Base-by-base conservation (phyloP, 108 stramenopile genomes). In the Pseudonitzschia multistriata region DNA sequence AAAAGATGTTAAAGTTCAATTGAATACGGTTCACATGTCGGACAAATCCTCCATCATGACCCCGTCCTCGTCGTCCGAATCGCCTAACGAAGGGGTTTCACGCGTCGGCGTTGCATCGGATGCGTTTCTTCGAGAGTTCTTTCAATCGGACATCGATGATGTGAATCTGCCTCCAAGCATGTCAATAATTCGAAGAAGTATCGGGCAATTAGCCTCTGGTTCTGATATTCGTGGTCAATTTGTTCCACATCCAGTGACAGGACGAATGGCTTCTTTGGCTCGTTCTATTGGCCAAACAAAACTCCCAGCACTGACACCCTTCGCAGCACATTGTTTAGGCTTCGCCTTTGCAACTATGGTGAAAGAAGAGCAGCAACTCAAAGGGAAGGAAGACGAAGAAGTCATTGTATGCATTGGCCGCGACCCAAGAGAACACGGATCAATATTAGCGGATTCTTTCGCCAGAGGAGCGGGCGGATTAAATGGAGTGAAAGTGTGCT, bases 291-390 rank as follows among this genome's bases (percentile, higher is more conserved):
- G 50, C 5, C 15, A 47, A n/a, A 37, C 55, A 3, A 47, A 66
- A 67, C 4, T 55, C 37, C 48, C 67, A 7, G 69, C 80, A n/a
- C 66, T 93, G 42, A 90, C 91, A 35, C 91, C 91, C 17, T 82
- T 93, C 59, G 88, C 88, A 0, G 82, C 85, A 7, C 75, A 87
- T 71, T 93, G 88, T 67, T 74, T 88, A 49, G 91, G 91, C 36
- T 79, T 62, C 56, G 83, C 83, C 29, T 83, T 84, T 76, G 86
- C 79, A 6, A 50, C 62, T 15, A 78, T 73, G 68, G 17, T 86
- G 17, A 30, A 55, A 50, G 49, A 71, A 1, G 56, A 73, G 15
- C 50, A 52, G 2, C 40, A 49, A 19, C 61, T 29, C 49, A 17
- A 35, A 33, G 24, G 47, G 19, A 5, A 21, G 47, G 50, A 73